Conservation (phyloP, 768 basidiomycete species). For the Termitomyces sp. region DNA sequence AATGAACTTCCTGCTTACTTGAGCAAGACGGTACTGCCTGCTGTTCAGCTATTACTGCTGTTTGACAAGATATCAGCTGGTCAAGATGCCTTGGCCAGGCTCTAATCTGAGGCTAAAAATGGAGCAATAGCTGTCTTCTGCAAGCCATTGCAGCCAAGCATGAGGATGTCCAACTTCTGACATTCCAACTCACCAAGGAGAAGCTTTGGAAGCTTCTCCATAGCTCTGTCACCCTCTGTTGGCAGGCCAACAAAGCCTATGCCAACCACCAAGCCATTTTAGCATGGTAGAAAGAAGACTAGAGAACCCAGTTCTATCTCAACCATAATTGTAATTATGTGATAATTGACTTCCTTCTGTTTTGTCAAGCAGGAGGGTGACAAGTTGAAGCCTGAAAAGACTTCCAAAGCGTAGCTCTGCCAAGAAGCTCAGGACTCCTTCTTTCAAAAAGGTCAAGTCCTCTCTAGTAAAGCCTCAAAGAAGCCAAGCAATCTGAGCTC, state of each 20-base stretch:
- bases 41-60: not conserved
- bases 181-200: not conserved
- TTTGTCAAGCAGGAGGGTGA: not conserved
- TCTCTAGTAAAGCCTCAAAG: no score
- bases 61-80: not conserved
- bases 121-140: not conserved
- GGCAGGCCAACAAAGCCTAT: not conserved
- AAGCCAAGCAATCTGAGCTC: no score
- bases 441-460: not conserved
- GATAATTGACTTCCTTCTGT: not conserved
- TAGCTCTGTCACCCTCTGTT: rapidly evolving
- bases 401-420: not conserved
- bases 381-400: not conserved
- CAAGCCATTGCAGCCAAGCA: not conserved
- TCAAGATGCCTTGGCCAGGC: not conserved
- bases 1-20: not conserved
- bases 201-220: not conserved
- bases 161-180: no score
- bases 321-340: not conserved
- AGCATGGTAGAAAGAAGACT: not conserved
- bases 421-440: no score
- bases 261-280: not conserved
- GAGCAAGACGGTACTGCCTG: not conserved
- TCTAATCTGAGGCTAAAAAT: not conserved
- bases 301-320: no score